Percentiles rank a stretch among this genome's conserved stretches.
Conservation (phyloP, 2,329 filamentous ascomycete species). For the Aspergillus fumigatus region DNA sequence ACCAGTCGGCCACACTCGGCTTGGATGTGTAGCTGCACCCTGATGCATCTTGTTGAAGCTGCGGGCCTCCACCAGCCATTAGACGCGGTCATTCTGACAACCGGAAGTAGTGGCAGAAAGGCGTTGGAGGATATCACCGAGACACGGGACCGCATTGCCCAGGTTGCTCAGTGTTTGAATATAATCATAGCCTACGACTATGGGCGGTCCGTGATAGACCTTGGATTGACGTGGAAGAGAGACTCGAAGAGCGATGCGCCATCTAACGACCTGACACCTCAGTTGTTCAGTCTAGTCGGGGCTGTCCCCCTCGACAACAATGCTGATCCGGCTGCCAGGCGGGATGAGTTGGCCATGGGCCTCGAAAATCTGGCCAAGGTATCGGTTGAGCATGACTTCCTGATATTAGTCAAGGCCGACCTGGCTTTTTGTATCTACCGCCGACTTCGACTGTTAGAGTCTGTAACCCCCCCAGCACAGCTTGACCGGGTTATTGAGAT, state of each 20-base stretch:
- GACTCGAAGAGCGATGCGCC: conserved; percentile 7
- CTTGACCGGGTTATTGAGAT: conserved; percentile 34
- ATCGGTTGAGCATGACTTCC: conserved; percentile 26
- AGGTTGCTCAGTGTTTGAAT: conserved; percentile 26
- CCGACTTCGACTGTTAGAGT: conserved; percentile 37
- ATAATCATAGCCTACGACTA: conserved; percentile 31
- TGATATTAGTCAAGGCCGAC: conserved; percentile 26
- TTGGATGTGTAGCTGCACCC: conserved; percentile 52
- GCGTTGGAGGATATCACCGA: conserved; percentile 11
- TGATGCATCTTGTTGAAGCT: conserved; percentile 54
- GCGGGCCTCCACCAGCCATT: conserved; percentile 26
- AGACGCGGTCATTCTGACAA: conserved; percentile 16
- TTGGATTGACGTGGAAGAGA: conserved; percentile 13
- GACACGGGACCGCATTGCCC: conserved; percentile 20
- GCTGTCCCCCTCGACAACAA: neutral
- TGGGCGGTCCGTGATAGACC: conserved; percentile 25
- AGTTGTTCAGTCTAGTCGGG: conserved; percentile 7
- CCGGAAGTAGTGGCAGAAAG: conserved; percentile 6
- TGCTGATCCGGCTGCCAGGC: neutral
- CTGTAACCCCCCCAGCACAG: conserved; percentile 33
- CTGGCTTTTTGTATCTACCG: conserved; percentile 35
- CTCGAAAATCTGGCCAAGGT: conserved; percentile 10
- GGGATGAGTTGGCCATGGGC: conserved; percentile 7
- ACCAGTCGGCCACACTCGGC: conserved; percentile 48
- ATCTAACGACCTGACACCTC: conserved; percentile 14